These are phyloP conservation scores for Citrus glauca DNA, from an alignment of 345 rosid genomes.

Conservation along the genomic window DNA sequence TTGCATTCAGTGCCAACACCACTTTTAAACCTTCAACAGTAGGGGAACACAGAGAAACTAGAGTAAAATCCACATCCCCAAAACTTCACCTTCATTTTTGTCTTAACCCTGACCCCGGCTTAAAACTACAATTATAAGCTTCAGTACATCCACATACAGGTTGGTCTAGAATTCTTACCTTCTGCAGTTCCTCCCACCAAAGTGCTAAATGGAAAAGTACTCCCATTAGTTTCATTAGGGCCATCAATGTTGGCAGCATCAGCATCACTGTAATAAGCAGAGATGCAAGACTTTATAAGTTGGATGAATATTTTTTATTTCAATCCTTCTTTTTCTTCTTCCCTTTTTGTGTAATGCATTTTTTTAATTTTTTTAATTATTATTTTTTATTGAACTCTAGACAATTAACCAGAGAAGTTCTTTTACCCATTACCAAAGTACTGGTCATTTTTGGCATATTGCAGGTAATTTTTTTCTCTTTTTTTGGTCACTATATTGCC, in stretches of 20 bases:
- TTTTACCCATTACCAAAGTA: neutral
- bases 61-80: neutral
- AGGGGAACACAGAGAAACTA: neutral
- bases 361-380: too few relatives aligned
- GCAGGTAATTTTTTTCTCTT: neutral
- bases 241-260: constrained; percentile 17
- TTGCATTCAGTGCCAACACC: constrained; percentile 31
- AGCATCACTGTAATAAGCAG: constrained; percentile 16
- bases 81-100: neutral
- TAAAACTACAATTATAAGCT: neutral
- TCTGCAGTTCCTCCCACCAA: neutral
- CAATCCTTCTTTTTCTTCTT: neutral
- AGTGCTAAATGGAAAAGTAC: constrained; percentile 11
- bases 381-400: neutral
- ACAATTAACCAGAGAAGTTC: neutral
- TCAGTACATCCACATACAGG: neutral
- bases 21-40: neutral
- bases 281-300: constrained; percentile 1
- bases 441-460: neutral
- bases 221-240: constrained; percentile 14
- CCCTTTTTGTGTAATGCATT: neutral
- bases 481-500: neutral
- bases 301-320: neutral
- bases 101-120: neutral
- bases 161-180: constrained; percentile 19